Evolutionary conservation across 768 basidiomycete genomes (phyloP).

Genomic region (Trametes cingulata): DNA sequence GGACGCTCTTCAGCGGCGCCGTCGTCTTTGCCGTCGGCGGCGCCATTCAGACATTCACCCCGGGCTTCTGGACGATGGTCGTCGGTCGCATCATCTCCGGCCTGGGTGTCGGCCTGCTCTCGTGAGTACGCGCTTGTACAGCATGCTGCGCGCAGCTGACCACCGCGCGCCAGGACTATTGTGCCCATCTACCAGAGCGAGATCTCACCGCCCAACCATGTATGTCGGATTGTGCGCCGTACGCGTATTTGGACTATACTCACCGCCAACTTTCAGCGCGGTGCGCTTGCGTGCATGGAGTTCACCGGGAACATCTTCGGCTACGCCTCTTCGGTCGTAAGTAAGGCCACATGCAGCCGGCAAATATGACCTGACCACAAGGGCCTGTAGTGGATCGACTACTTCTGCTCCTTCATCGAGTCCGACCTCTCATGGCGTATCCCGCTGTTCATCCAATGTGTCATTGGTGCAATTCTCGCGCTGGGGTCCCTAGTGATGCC

Average conservation of each 20-base stretch:
- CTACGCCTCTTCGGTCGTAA: conserved; percentile 85
- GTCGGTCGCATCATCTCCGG: conserved; percentile 82
- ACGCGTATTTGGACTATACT: background rate
- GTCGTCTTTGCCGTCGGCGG: conserved; percentile 86
- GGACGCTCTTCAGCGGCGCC: conserved; percentile 83
- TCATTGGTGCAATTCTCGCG: conserved; percentile 82
- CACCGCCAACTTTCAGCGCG: conserved; percentile 54
- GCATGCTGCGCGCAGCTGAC: conserved; percentile 4
- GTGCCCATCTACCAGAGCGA: conserved; percentile 96
- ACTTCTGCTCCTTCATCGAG: conserved; percentile 87
- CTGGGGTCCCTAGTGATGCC: conserved; percentile 81
- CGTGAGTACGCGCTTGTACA: conserved; percentile 49
- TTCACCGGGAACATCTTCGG: conserved; percentile 93
- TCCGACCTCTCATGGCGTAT: conserved; percentile 90
- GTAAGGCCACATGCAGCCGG: conserved; percentile 31
- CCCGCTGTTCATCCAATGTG: conserved; percentile 84
- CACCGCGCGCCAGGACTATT: conserved; percentile 62
- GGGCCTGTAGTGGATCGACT: conserved; percentile 91
- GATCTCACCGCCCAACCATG: conserved; percentile 91
- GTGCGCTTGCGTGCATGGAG: conserved; percentile 91
- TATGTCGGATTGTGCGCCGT: conserved; percentile 28
- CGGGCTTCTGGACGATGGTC: conserved; percentile 79
- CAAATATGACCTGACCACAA: background rate
- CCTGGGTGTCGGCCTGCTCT: conserved; percentile 87
- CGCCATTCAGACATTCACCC: conserved; percentile 79